Evolutionary conservation across 2,329 filamentous ascomycete genomes (phyloP).

Genomic region (Colletotrichum sp.): DNA sequence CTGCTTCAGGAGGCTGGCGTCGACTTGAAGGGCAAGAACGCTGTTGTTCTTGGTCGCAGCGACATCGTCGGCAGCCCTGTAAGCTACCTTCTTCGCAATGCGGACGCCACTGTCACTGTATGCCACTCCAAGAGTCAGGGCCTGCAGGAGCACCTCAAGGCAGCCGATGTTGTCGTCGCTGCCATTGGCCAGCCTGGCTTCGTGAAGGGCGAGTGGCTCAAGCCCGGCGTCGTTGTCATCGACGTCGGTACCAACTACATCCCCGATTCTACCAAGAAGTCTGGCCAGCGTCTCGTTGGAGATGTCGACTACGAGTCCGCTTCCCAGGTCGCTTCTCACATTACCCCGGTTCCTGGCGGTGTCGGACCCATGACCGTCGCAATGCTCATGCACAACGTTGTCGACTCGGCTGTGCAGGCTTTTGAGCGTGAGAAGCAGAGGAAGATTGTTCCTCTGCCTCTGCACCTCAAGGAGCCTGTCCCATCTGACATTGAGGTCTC

Average conservation of each 20-base stretch:
- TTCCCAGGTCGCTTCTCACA: conserved; percentile 83
- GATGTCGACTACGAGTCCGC: conserved; percentile 94
- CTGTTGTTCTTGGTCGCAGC: conserved; percentile 91
- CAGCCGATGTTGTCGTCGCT: conserved; percentile 88
- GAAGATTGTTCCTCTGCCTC: conserved; percentile 79
- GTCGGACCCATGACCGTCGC: conserved; percentile 99
- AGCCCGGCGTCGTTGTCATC: conserved; percentile 93
- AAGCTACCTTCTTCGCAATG: conserved; percentile 93
- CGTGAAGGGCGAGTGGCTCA: conserved; percentile 94
- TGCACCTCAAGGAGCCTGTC: conserved; percentile 80
- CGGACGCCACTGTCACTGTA: conserved; percentile 94
- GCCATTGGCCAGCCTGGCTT: conserved; percentile 89
- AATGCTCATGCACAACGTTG: conserved; percentile 96
- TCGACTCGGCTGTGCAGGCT: conserved; percentile 81
- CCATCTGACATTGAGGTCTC: conserved; percentile 97
- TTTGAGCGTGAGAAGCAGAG: conserved; percentile 85
- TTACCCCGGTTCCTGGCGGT: conserved; percentile 95
- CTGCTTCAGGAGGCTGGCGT: conserved; percentile 85
- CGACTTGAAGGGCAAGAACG: conserved; percentile 86
- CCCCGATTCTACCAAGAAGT: conserved; percentile 87
- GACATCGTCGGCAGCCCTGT: conserved; percentile 98
- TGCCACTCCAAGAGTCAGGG: conserved; percentile 89
- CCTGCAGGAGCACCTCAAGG: conserved; percentile 76
- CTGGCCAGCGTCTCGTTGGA: conserved; percentile 88
- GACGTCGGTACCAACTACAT: conserved; percentile 98